Evolutionary conservation across 306 rosid genomes (phyloP), one percentile per base, ranked within the genome.

Genomic region (Cucumis cinereus): DNA sequence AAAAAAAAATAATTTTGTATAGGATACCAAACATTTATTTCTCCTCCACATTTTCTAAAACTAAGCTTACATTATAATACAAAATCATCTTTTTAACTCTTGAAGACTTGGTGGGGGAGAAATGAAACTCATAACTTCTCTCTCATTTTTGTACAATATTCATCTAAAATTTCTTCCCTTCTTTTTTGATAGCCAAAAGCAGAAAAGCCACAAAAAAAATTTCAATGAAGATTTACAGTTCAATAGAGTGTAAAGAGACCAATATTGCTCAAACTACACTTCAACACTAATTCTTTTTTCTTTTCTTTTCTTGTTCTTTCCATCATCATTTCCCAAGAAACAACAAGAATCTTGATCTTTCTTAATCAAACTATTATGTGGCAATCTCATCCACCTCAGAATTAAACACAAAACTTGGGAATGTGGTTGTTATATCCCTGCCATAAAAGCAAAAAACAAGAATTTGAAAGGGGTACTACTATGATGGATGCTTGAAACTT

Each of bases 321-420:
- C 56, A 22, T 71, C 23, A 30, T 30, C 75, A 24, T 70, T 23
- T 23, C 24, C 23, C 36, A 23, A 67, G 54, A 67, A 67, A 66
- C n/a, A 23, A 53, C 53, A 10, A 69, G 8, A 45, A 19, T 26
- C 43, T 41, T 50, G 55, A 17, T 38, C 24, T 23, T 1, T 40
- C 24, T 14, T 17, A 63, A 63, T 38, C 26, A 6, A n/a, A 41
- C 3, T 59, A 17, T 59, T 30, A 76, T n/a, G 79, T 59, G 38
- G 70, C 79, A 10, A 76, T 80, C 77, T 92, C 97, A 20, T 94
- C 99, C 67, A 92, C 85, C 84, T 90, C 88, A 4, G 97, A 84
- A 86, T 94, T 80, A 77, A 94, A 94, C 59, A 94, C 90, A 81
- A 94, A 94, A 79, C 97, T 94, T 57, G 99, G 99, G 73, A 94